Conservation (phyloP, 495 filamentous ascomycete species). For the Penicillium goetzii region DNA sequence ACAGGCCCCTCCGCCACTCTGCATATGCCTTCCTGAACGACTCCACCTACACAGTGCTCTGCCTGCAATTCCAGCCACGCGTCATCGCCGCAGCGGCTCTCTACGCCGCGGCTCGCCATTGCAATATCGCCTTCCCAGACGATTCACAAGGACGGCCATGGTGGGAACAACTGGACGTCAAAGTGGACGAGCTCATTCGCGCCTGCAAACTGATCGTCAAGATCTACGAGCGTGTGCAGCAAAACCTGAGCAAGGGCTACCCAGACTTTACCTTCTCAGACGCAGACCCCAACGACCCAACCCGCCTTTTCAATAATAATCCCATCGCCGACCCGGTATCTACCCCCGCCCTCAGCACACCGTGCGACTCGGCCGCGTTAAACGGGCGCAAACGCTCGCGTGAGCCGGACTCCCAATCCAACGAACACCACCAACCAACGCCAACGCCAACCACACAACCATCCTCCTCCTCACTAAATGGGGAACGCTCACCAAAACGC, state of each 20-base stretch:
- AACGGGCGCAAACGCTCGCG: constrained; percentile 50
- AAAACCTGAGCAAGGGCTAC: constrained; percentile 49
- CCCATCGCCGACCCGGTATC: constrained; percentile 13
- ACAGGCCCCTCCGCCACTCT: constrained; percentile 76
- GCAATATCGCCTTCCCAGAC: constrained; percentile 71
- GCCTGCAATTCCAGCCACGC: constrained; percentile 75
- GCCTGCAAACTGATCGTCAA: constrained; percentile 74
- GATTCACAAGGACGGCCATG: constrained; percentile 73
- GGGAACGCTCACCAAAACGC: constrained; percentile 46
- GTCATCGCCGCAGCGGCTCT: constrained; percentile 84
- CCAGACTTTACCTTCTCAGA: constrained; percentile 36
- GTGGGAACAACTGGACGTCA: constrained; percentile 77
- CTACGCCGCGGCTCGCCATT: constrained; percentile 78
- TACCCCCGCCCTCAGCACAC: constrained; percentile 25
- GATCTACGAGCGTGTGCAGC: constrained; percentile 69
- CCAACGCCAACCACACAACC: constrained; percentile 11
- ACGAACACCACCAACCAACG: constrained; percentile 15
- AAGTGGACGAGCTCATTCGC: constrained; percentile 62
- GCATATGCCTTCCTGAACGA: constrained; percentile 95
- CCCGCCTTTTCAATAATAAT: constrained; percentile 34
- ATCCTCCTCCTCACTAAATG: constrained; percentile 28
- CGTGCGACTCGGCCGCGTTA: constrained; percentile 24
- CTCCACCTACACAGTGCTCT: constrained; percentile 77
- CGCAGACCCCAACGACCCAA: constrained; percentile 36
- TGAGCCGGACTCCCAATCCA: constrained; percentile 41